Base-by-base conservation (phyloP, 2,329 filamentous ascomycete genomes). In the Penicillium sp. region DNA sequence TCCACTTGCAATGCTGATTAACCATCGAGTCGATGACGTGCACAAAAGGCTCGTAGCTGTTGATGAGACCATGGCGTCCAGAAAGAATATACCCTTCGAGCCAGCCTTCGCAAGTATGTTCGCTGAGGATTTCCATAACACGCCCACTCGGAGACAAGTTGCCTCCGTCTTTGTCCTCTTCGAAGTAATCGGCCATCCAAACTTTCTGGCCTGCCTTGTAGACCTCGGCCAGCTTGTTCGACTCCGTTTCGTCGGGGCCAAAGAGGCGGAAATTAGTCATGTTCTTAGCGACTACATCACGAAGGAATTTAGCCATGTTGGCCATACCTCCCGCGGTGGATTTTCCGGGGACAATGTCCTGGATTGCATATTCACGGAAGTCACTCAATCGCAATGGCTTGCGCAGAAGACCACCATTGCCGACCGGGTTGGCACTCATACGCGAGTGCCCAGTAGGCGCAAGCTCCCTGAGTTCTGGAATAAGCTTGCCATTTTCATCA, bases 1-100 rank as follows among this genome's bases (percentile, higher is more conserved):
- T 82, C 89, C 89, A 92, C 73, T 92, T 92, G 78, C 88, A 90
- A 75, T 92, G 89, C 76, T 90, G 89, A 71, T 90, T 91, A 57
- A 92, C 89, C 89, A 92, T 92, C 1, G 87, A 90, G 72, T 92
- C 88, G 65, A 92, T 90, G 65, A 92, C 85, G 68, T 92, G 88
- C 56, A 92, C 89, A 69, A 92, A 92, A 0, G 89, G 88, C 72
- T 92, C 89, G 75, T 92, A 92, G 69, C 85, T 89, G 80, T 91
- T 92, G 56, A 92, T 81, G 56, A 92, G 70, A 12, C 89, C 89
- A 61, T 92, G 89, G 5, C 89, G 82, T 26, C 89, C 89, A 52
- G 85, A 89, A 2, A 92, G 79, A 41, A 90, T 75, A 69, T 92
- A 92, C 3, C 89, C 89, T 76, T 92, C 89, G 15, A 92, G 79